A percentile compares a stretch with the other conserved stretches of the same genome.
Evolutionary conservation across 495 filamentous ascomycete genomes (phyloP).

Genomic region (Rhizodiscina lignyota): DNA sequence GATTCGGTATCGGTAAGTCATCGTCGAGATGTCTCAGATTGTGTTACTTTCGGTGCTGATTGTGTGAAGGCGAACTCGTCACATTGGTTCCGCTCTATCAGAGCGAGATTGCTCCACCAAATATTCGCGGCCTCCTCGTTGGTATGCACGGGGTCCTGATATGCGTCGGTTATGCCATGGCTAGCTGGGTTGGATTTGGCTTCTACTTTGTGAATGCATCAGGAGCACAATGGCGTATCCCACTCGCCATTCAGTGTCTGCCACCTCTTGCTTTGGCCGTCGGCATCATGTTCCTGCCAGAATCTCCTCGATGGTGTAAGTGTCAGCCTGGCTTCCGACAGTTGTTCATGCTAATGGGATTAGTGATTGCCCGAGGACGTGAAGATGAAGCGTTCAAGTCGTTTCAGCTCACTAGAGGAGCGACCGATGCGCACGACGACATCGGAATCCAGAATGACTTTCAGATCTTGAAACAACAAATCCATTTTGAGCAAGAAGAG

Average conservation of each 20-base stretch:
- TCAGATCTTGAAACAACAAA: no score
- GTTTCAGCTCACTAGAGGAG: no score
- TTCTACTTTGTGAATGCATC: slow-evolving; percentile 30
- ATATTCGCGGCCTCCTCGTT: slow-evolving; percentile 16
- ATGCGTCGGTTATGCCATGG: slow-evolving; percentile 68
- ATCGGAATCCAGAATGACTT: no score
- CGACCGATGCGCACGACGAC: no score
- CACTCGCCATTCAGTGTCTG: slow-evolving; percentile 62
- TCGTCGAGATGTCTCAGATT: no score
- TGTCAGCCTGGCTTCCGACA: no score
- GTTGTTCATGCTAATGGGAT: no score
- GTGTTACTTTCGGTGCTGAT: no score
- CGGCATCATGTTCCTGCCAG: slow-evolving; percentile 27
- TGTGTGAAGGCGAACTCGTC: slow-evolving; percentile 17
- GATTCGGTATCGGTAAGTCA: no score
- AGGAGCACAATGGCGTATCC: slow-evolving; percentile 66
- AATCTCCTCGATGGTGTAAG: slow-evolving; percentile 22
- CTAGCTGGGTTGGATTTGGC: slow-evolving; percentile 68
- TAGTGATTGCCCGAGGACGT: no score
- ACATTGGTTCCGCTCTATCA: slow-evolving; percentile 19
- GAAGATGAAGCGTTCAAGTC: no score
- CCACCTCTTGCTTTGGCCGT: slow-evolving; percentile 58
- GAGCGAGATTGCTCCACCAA: slow-evolving; percentile 15
- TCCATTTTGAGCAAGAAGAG: no score
- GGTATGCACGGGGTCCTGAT: slow-evolving; percentile 72